These are phyloP conservation scores for Acacia confusa DNA, from an alignment of 306 rosid genomes.

Conservation along the genomic window DNA sequence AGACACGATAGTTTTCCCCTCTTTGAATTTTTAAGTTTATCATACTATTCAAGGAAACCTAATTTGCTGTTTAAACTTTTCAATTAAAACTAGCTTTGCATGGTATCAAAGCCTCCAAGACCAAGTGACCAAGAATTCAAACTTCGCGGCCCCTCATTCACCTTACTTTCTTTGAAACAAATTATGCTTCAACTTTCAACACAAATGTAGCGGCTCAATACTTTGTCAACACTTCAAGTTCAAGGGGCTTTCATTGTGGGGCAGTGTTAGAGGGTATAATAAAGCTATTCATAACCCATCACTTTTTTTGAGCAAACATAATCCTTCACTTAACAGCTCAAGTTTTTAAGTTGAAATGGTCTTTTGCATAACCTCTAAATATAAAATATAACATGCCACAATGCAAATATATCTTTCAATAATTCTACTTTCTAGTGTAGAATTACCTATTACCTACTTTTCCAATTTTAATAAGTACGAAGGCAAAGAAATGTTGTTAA, in stretches of 20 bases:
- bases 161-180: not conserved
- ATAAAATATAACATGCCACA: not conserved
- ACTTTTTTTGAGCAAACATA: not conserved
- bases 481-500: constrained; percentile 3
- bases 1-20: constrained; percentile 17
- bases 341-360: not conserved
- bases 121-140: not conserved
- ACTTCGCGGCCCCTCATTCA: not conserved
- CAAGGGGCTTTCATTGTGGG: not conserved
- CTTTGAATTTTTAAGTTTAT: not conserved
- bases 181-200: not conserved
- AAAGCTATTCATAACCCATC: not conserved
- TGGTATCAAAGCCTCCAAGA: not conserved
- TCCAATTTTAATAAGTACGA: not conserved
- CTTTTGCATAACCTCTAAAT: not conserved
- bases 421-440: not conserved
- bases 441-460: not conserved
- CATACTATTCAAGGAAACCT: not conserved
- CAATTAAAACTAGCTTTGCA: not conserved
- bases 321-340: not conserved
- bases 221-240: not conserved
- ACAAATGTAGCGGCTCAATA: not conserved
- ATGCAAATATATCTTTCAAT: not conserved
- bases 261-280: not conserved
- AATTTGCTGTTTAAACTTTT: not conserved